Base-by-base conservation (phyloP, 2,329 filamentous ascomycete species). In the Penicillium crustosum region DNA sequence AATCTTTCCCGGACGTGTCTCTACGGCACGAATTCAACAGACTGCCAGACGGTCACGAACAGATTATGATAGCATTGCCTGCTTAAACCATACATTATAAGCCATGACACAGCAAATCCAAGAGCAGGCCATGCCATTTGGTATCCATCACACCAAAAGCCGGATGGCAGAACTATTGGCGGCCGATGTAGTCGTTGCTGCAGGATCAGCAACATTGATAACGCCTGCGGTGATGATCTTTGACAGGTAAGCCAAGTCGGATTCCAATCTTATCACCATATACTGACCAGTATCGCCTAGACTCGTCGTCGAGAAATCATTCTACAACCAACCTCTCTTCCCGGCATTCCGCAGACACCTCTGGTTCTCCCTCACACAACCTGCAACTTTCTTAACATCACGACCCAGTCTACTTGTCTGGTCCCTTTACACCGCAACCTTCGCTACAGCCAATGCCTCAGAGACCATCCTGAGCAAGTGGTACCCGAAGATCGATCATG, bases 201-300 rank as follows among this genome's bases (percentile, higher is more conserved):
- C 83, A 4, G 82, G 84, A 51, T 90, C 91, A 31, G 89, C 88
- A 6, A 82, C 82, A 2, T 78, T 93, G 60, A 86, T 95, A 41
- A 89, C 91, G 49, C 91, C 91, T 0, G 72, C 93, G 35, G 91
- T 95, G 63, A 88, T 88, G 61, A 88, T 93, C 67, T 92, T 96
- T 73, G 91, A 95, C 75, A 84, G 88, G 88, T 91, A 77, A 55
- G 75, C 69, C 19, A 12, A 41, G 5, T 31, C 9, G 12, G 13
- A 23, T 2, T 42, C 7, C 42, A 25, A 25, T 23, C 27, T 6
- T 31, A 25, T 35, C 6, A 39, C 9, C 9, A 21, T 41, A 7
- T 17, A 38, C 62, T 69, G 44, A 70, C 63, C 12, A n/a, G 9
- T 7, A 12, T 21, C n/a, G 5, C 56, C 7, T 31, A 78, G 75